Percentiles rank a stretch among this genome's conserved stretches.
Evolutionary conservation across 352 stramenopile genomes (phyloP).

Genomic region (Pythium sp.): DNA sequence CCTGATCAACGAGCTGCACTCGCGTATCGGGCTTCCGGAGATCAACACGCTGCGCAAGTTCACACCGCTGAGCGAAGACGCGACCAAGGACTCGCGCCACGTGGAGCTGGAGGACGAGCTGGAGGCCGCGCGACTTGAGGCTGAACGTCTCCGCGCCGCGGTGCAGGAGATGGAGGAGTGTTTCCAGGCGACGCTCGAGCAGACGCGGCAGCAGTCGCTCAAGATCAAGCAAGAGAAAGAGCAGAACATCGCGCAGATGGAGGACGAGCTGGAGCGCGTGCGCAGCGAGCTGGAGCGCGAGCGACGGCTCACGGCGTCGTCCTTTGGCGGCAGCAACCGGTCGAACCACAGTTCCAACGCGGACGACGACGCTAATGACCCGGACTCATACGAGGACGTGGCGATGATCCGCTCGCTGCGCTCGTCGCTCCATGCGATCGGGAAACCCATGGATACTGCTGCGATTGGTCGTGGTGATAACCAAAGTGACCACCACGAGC

Average conservation of each 20-base stretch:
- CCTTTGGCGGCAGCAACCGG: slow-evolving; percentile 28
- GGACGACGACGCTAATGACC: slow-evolving; percentile 25
- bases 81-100: slow-evolving; percentile 39
- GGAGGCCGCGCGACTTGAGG: slow-evolving; percentile 51
- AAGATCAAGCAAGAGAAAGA: slow-evolving; percentile 58
- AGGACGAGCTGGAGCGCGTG: slow-evolving; percentile 47
- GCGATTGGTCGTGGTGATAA: neutral
- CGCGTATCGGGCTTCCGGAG: slow-evolving; percentile 63
- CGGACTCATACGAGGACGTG: slow-evolving; percentile 31
- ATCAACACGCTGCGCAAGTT: slow-evolving; percentile 71
- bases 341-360: slow-evolving; percentile 26
- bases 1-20: slow-evolving; percentile 80
- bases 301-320: slow-evolving; percentile 32
- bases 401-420: slow-evolving; percentile 35
- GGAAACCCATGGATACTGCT: neutral
- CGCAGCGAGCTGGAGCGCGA: slow-evolving; percentile 53
- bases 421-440: slow-evolving; percentile 30
- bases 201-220: slow-evolving; percentile 55
- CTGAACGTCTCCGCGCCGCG: slow-evolving; percentile 49
- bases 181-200: slow-evolving; percentile 39
- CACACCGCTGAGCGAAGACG: slow-evolving; percentile 54
- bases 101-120: slow-evolving; percentile 53
- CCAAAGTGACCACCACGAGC: neutral
- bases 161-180: slow-evolving; percentile 63
- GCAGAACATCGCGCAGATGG: slow-evolving; percentile 44